A percentile compares a stretch with the other conserved stretches of the same genome.
Evolutionary conservation across 768 basidiomycete species (phyloP).

Genomic region (Bullera alba): DNA sequence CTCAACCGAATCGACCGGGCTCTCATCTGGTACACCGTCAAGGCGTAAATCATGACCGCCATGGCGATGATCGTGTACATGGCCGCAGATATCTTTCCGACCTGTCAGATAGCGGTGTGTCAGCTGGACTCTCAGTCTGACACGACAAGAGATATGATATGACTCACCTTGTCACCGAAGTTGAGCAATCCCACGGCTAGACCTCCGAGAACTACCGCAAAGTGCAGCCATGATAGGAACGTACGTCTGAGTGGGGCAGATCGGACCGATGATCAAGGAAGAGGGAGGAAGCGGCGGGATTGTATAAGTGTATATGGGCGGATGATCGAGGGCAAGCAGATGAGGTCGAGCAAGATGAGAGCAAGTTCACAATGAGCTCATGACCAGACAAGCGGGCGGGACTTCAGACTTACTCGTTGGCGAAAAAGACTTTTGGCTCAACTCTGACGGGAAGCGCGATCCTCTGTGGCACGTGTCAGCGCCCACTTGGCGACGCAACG

Average conservation of each 20-base stretch:
- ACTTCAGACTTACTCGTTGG: constrained; percentile 43
- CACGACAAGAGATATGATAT: background rate
- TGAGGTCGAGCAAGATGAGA: no score
- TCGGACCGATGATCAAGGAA: background rate
- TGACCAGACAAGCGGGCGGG: no score
- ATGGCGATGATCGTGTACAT: constrained; percentile 91
- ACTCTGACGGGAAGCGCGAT: constrained; percentile 90
- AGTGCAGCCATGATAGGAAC: constrained; percentile 97
- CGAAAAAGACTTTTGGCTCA: constrained; percentile 49
- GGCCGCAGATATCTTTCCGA: constrained; percentile 90
- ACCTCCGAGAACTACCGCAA: constrained; percentile 94
- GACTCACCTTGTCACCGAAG: constrained; percentile 86
- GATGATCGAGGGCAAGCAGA: no score
- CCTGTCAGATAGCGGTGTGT: constrained; percentile 49
- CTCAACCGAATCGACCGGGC: constrained; percentile 85
- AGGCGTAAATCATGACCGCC: constrained; percentile 93
- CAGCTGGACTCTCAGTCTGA: constrained; percentile 1
- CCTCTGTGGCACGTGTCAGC: constrained; percentile 51
- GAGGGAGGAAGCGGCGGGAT: no score
- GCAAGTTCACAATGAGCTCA: background rate
- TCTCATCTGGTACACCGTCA: constrained; percentile 94
- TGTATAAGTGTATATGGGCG: no score
- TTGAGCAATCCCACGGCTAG: constrained; percentile 92
- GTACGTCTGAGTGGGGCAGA: constrained; percentile 49
- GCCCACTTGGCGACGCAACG: background rate